These are phyloP conservation scores for Pythium folliculosum DNA, from an alignment of 352 stramenopile species.

Conservation along the genomic window DNA sequence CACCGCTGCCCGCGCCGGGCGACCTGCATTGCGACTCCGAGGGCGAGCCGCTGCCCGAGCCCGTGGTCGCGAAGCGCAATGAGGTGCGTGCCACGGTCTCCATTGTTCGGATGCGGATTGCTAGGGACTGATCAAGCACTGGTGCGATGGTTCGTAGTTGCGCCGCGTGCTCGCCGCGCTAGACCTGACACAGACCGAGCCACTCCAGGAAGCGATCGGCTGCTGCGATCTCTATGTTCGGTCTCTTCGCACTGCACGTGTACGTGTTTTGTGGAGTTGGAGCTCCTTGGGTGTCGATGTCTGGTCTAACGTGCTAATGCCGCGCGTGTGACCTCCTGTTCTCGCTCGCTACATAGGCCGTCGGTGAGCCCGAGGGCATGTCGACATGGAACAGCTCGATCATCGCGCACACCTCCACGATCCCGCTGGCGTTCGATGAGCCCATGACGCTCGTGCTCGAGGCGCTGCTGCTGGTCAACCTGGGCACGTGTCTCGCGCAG, in stretches of 20 bases:
- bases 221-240: conserved; percentile 25
- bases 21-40: conserved; percentile 8
- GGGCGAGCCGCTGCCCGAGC: conserved; percentile 16
- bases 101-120: background rate
- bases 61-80: conserved; percentile 12
- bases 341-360: background rate
- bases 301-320: background rate
- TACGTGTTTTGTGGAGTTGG: conserved; percentile 1
- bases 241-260: conserved; percentile 16
- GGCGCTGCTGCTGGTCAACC: conserved; percentile 34
- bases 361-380: conserved; percentile 1
- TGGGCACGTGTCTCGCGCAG: conserved; percentile 20
- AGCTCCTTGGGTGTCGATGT: background rate
- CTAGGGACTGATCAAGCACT: too few relatives aligned
- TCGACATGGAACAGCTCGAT: conserved; percentile 22
- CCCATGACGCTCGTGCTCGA: conserved; percentile 39
- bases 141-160: background rate
- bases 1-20: conserved; percentile 25
- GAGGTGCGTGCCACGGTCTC: conserved; percentile 1
- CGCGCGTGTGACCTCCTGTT: background rate
- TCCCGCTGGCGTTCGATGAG: conserved; percentile 37
- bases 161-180: conserved; percentile 5
- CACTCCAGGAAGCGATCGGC: conserved; percentile 14
- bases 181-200: conserved; percentile 13
- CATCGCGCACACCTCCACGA: background rate